Evolutionary conservation across 192 early-diverging fungal species (phyloP), one percentile per base, ranked within the genome.

Genomic region (Backusella sp.): DNA sequence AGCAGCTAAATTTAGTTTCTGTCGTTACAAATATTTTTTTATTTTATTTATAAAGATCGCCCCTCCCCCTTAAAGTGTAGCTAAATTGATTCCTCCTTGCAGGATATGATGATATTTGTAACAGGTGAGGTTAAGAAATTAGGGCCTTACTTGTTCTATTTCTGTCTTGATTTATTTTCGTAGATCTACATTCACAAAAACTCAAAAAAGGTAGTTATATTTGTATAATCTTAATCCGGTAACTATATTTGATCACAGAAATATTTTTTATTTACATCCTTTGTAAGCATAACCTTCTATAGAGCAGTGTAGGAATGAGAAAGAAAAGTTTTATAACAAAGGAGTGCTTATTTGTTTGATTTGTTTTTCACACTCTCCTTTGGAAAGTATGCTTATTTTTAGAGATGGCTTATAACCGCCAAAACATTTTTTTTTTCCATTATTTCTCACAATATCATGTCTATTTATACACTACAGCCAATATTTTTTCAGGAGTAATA

Each of bases 1-100:
- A 62, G 56, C 56, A 62, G 56, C 56, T 62, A 62, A 62, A 62
- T 62, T 62, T 62, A 62, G 56, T 62, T 62, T 62, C 56, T 62
- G 56, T 62, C 56, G 56, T 62, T 26, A 62, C 26, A 62, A 62
- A 62, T 62, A 62, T 62, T 28, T 62, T 28, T 62, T 62, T 62
- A 62, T 62, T 62, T 62, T 62, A 28, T 28, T 56, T 56, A 62
- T 62, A 62, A 62, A 62, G 56, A 62, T 62, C 56, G 56, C 26
- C 56, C 56, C 23, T 62, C 53, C 56, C 56, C 56, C 26, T 62
- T 62, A 62, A 49, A 62, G 56, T 62, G 56, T 62, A 62, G 23
- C 56, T 62, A 62, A 62, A 62, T 62, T 62, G 56, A 62, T 62
- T 26, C 56, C 56, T 62, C 56, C 56, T 62, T 62, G 56, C 21